Evolutionary conservation across 257 asterid genomes (phyloP).

Genomic region (Sherardia arvensis): DNA sequence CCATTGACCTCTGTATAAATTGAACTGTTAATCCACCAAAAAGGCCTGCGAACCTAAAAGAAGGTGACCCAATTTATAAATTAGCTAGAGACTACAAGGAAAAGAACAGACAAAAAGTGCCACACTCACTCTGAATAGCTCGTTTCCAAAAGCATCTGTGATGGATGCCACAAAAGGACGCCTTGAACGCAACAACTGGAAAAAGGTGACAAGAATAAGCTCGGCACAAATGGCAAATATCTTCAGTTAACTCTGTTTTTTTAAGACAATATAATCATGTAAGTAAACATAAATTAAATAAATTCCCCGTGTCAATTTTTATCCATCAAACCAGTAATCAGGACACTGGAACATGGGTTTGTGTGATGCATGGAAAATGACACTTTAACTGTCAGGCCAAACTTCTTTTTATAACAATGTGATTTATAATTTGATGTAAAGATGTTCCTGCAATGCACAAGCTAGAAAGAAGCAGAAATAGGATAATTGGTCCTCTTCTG

Average conservation of each 20-base stretch:
- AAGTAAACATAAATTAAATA: background rate
- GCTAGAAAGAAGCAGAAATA: background rate
- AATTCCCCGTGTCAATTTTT: background rate
- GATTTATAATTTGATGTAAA: no score
- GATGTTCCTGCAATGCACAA: background rate
- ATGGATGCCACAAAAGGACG: conserved; percentile 81
- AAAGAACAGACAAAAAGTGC: background rate
- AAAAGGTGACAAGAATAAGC: conserved; percentile 12
- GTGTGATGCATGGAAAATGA: background rate
- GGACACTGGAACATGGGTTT: background rate
- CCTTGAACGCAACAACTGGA: conserved; percentile 75
- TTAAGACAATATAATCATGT: background rate
- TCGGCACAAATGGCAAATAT: conserved; percentile 10
- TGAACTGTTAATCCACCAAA: conserved; percentile 99
- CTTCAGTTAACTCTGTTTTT: background rate
- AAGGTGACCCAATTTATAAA: background rate
- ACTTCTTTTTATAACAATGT: no score
- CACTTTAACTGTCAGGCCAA: background rate
- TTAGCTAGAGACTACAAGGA: conserved; percentile 7
- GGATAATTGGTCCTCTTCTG: background rate
- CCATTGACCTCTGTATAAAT: conserved; percentile 90
- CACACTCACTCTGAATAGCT: conserved; percentile 59
- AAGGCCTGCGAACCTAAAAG: conserved; percentile 77
- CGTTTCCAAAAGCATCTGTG: conserved; percentile 73
- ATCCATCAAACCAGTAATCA: background rate